Evolutionary conservation across 768 basidiomycete genomes (phyloP).

Genomic region (Hericium erinaceus): DNA sequence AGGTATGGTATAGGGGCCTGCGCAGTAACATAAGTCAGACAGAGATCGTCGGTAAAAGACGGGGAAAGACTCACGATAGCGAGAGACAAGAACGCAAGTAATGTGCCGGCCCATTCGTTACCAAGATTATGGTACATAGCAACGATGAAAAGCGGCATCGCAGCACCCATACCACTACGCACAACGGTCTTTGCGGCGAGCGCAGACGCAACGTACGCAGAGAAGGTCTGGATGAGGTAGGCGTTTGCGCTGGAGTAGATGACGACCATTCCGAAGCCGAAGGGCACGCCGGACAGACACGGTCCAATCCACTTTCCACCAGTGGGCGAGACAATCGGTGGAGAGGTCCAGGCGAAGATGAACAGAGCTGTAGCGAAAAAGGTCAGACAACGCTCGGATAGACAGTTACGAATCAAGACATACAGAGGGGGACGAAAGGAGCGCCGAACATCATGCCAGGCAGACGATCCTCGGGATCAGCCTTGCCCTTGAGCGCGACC

Average conservation of each 20-base stretch:
- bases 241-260: slow-evolving; percentile 32
- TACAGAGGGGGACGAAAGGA: slow-evolving; percentile 25
- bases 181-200: slow-evolving; percentile 31
- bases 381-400: not conserved
- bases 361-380: slow-evolving; percentile 22
- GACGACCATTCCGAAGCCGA: slow-evolving; percentile 30
- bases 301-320: slow-evolving; percentile 31
- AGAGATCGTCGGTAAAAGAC: not conserved
- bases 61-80: slow-evolving; percentile 20
- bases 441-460: slow-evolving; percentile 29
- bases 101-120: slow-evolving; percentile 30
- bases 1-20: slow-evolving; percentile 25
- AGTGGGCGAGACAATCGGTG: slow-evolving; percentile 24
- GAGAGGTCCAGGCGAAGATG: slow-evolving; percentile 35
- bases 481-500: slow-evolving; percentile 23
- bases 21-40: not conserved
- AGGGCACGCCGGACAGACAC: slow-evolving; percentile 26
- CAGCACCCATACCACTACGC: slow-evolving; percentile 27
- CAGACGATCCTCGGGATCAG: slow-evolving; percentile 34
- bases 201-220: slow-evolving; percentile 51
- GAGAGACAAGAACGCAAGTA: slow-evolving; percentile 27
- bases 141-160: slow-evolving; percentile 28
- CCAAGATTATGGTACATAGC: slow-evolving; percentile 33
- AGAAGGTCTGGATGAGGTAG: slow-evolving; percentile 51
- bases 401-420: not conserved